A percentile compares a stretch with the other conserved stretches of the same genome.
These are phyloP conservation scores for Straminergon stramineum DNA, from an alignment of 225 moss, liverwort and hornwort genomes.

Conservation along the genomic window DNA sequence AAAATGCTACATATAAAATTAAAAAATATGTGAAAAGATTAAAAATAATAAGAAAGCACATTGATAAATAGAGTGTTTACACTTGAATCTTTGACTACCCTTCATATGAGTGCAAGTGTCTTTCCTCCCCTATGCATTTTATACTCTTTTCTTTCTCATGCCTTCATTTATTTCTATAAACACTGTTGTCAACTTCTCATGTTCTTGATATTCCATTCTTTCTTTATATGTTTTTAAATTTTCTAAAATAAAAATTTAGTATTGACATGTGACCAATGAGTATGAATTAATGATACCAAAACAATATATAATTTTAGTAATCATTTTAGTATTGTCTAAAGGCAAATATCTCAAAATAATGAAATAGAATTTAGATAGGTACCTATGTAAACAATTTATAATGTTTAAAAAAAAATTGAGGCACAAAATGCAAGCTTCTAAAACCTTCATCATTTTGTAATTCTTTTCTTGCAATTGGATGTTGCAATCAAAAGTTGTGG, in stretches of 20 bases:
- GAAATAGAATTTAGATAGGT: background rate
- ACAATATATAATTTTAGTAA: background rate
- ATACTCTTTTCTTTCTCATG: background rate
- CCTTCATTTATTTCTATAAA: background rate
- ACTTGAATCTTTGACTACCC: too few relatives aligned
- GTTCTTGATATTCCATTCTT: background rate
- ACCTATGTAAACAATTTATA: background rate
- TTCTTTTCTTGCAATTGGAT: background rate
- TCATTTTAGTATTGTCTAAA: too few relatives aligned
- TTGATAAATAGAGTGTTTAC: background rate
- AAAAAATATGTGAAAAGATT: background rate
- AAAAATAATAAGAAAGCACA: background rate
- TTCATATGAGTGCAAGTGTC: too few relatives aligned
- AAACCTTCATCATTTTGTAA: background rate
- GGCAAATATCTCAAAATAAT: background rate
- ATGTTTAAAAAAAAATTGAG: too few relatives aligned
- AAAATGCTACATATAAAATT: background rate
- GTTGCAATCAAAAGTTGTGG: background rate
- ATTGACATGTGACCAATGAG: too few relatives aligned
- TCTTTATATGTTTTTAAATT: background rate
- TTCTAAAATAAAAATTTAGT: too few relatives aligned
- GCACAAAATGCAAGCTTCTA: background rate
- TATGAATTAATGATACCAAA: background rate
- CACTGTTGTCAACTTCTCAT: background rate
- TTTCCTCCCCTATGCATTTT: background rate